These are phyloP conservation scores for Cyberlindnera amylophila DNA, from an alignment of 805 yeast species.

Conservation along the genomic window DNA sequence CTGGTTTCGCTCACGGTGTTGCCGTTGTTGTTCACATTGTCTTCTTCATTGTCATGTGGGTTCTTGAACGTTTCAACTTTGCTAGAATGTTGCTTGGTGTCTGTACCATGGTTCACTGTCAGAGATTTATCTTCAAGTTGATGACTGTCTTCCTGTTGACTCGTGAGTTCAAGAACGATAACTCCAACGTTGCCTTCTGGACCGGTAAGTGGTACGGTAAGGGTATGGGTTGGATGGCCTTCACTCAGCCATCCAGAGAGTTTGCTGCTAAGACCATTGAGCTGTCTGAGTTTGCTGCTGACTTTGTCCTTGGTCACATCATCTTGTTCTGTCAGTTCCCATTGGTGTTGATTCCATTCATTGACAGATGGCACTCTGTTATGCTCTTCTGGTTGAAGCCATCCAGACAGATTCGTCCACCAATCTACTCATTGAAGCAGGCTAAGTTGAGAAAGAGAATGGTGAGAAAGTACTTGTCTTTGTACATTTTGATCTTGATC, in stretches of 20 bases:
- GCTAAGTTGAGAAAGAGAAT: slow-evolving; percentile 95
- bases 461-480: slow-evolving; percentile 86
- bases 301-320: slow-evolving; percentile 88
- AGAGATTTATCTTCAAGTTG: slow-evolving; percentile 82
- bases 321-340: slow-evolving; percentile 89
- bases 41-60: slow-evolving; percentile 96
- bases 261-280: slow-evolving; percentile 91
- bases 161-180: slow-evolving; percentile 95
- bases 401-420: slow-evolving; percentile 94
- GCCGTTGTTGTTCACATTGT: slow-evolving; percentile 85
- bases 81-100: slow-evolving; percentile 84
- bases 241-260: slow-evolving; percentile 96
- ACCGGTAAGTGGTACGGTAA: slow-evolving; percentile 98
- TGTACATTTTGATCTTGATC: slow-evolving; percentile 68
- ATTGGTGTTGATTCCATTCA: slow-evolving; percentile 72
- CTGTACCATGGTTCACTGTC: slow-evolving; percentile 77
- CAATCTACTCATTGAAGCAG: slow-evolving; percentile 94
- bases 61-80: slow-evolving; percentile 87
- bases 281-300: slow-evolving; percentile 94
- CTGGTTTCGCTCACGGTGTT: slow-evolving; percentile 93
- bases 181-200: slow-evolving; percentile 98
- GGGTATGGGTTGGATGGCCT: slow-evolving; percentile 89
- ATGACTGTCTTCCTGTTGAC: slow-evolving; percentile 77
- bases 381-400: slow-evolving; percentile 99
- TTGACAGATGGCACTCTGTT: slow-evolving; percentile 97